Evolutionary conservation across 768 basidiomycete genomes (phyloP), one percentile per base, ranked within the genome.

Genomic region (Hypholoma fasciculare): DNA sequence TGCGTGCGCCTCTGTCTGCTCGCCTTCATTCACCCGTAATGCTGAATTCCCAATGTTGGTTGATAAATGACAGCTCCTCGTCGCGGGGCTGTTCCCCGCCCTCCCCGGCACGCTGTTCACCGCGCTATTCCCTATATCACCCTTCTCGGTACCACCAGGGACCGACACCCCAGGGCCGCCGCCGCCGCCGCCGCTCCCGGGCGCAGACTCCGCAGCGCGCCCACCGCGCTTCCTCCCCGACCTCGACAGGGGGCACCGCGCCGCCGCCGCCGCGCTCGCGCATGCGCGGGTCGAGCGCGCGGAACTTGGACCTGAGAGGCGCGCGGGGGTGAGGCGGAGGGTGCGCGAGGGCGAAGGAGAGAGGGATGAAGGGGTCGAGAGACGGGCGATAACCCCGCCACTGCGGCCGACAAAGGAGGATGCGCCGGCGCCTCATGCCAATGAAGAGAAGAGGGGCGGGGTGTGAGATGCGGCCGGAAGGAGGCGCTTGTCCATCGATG

Each of bases 261-360:
- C 73, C 2, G 89, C 89, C 0, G 81, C 78, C 1, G 70, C 72
- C 8, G 88, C 87, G 60, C 79, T 90, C 17, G 78, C 83, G 0
- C 77, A 82, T 57, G 89, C 86, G 4, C 78, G 84, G 16, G 67
- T 69, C 13, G 88, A 88, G 37, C 85, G 86, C 7, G 71, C 75
- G 43, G 77, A 83, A 60, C 68, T 80, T 40, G 87, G 88, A 0
- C 76, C 74, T 40, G 79, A 82, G 60, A 72, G 87, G 51, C 76
- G 86, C 49, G 71, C 70, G 44, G 78, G 78, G 56, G 78, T 89
- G 58, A 73, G 77, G 34, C 75, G 77, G 58, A 77, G 80, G 3
- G 84, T 84, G 14, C 70, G 65, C 56, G 78, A 80, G 53, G 71
- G 76, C 43, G 6, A 47, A 12, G 40, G 13, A 38, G 38, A 2